Evolutionary conservation across 176 grass and related monocot genomes (phyloP), one percentile per base, ranked within the genome.

Genomic region (Lolium multiflorum): DNA sequence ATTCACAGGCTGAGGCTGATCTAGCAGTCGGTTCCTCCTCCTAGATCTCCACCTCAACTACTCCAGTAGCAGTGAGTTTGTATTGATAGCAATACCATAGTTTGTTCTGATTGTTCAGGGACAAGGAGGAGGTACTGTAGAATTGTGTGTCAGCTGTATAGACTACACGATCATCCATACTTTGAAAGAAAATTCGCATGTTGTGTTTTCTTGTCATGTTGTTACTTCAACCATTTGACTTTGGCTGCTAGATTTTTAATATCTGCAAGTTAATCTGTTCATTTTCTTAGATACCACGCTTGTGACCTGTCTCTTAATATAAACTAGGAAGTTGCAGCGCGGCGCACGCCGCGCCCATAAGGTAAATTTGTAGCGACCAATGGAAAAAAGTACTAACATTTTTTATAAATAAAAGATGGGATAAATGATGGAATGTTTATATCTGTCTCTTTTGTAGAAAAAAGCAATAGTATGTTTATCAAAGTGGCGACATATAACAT

Each of bases 41-140:
- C 94, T 99, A 56, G 74, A 47, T 86, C 89, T 94, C 94, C 97
- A 99, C 59, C 87, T 91, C 89, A 94, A 67, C 52, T 91, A 90
- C 62, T 94, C 97, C 9, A 94, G 92, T 56, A 92, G 89, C 66
- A 96, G 74, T 31, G 90, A 96, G 81, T 99, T 96, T 2, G 88
- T 88, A 87, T 92, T 99, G 74, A 96, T 96, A 71, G 94, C 92
- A 82, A 94, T 96, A 12, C 94, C 94, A 35, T 35, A 35, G 31
- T 35, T 35, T 35, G 31, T 35, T 3, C 31, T 35, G 31, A 35
- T 35, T 35, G 31, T 35, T 35, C 31, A 35, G 31, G 31, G 31
- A 35, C 31, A 35, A 35, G 3, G 31, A 35, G 31, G 31, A 35
- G 76, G 12, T 9, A 6, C 28, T 54, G 76, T 80, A 69, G 13